Evolutionary conservation across 2,329 filamentous ascomycete species (phyloP).

Genomic region (Pseudocercospora macadamiae): DNA sequence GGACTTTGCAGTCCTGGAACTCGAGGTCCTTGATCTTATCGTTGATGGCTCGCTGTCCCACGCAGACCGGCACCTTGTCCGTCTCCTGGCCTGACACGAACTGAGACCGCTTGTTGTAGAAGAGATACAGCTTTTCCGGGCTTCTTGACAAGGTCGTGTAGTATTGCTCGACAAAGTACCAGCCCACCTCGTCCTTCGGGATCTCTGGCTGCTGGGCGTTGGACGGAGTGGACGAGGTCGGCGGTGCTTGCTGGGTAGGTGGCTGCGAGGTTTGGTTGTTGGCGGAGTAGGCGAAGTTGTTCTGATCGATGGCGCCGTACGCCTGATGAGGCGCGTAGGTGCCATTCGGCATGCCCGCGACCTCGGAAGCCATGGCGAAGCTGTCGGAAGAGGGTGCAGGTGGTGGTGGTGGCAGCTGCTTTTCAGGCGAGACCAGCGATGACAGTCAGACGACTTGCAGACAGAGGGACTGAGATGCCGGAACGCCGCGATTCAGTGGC

Average conservation of each 20-base stretch:
- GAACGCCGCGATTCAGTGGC: too few relatives aligned
- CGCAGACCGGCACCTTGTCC: constrained; percentile 80
- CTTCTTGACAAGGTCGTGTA: constrained; percentile 96
- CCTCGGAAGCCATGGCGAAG: constrained; percentile 45
- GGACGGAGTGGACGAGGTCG: constrained; percentile 28
- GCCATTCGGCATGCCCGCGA: constrained; percentile 50
- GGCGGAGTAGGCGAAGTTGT: constrained; percentile 35
- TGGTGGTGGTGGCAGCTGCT: too few relatives aligned
- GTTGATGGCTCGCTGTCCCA: constrained; percentile 87
- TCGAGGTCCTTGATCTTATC: constrained; percentile 91
- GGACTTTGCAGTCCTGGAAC: constrained; percentile 97
- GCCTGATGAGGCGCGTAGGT: constrained; percentile 48
- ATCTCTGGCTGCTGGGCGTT: constrained; percentile 46
- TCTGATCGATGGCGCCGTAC: constrained; percentile 43
- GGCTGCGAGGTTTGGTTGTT: constrained; percentile 34
- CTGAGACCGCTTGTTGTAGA: constrained; percentile 95
- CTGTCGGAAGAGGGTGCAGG: background rate
- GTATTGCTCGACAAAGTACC: constrained; percentile 99
- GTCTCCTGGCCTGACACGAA: constrained; percentile 92
- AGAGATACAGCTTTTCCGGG: constrained; percentile 92
- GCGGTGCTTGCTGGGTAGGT: constrained; percentile 27
- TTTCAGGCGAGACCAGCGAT: background rate
- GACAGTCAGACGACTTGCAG: background rate
- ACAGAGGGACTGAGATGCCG: background rate
- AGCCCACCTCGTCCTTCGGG: constrained; percentile 92